phyloP scores from a whole-genome alignment of 805 yeast species.

The Nakazawaea ambrosiae region DNA sequence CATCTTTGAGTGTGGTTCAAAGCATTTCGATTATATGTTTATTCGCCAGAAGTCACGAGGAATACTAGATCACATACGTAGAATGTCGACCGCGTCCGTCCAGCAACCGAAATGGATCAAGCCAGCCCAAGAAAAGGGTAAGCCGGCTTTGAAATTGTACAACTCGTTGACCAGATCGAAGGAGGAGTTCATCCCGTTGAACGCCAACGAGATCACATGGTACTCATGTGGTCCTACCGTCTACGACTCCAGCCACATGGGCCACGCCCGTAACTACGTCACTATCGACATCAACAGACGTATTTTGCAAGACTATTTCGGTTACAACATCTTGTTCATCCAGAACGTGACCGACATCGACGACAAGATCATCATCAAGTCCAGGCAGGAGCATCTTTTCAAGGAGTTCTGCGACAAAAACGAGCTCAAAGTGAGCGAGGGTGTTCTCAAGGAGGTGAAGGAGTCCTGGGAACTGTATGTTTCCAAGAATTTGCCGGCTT shows the following conservation, averaged over 20 bases:
- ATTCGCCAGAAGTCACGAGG: too few species aligned
- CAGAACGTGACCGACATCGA: slow-evolving; percentile 99
- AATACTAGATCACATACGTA: neutral
- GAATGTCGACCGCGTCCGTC: neutral
- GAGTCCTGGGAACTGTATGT: slow-evolving; percentile 44
- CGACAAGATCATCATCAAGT: slow-evolving; percentile 92
- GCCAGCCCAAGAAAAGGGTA: slow-evolving; percentile 17
- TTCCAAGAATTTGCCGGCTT: slow-evolving; percentile 45
- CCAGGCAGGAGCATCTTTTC: slow-evolving; percentile 81
- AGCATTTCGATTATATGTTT: too few species aligned
- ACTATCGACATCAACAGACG: slow-evolving; percentile 91
- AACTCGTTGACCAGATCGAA: slow-evolving; percentile 82
- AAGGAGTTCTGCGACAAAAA: slow-evolving; percentile 42
- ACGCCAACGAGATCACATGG: slow-evolving; percentile 72
- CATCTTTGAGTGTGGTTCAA: too few species aligned
- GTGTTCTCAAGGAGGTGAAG: slow-evolving; percentile 31
- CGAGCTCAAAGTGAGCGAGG: slow-evolving; percentile 23
- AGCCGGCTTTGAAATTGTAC: slow-evolving; percentile 55
- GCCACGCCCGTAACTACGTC: slow-evolving; percentile 96
- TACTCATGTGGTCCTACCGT: slow-evolving; percentile 99
- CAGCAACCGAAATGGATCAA: slow-evolving; percentile 23
- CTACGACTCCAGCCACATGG: slow-evolving; percentile 94
- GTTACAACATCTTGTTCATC: slow-evolving; percentile 79
- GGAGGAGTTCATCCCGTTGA: slow-evolving; percentile 67
- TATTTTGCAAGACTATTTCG: slow-evolving; percentile 83